Base-by-base conservation (phyloP, 345 rosid genomes). In the Nephelium lappaceum region DNA sequence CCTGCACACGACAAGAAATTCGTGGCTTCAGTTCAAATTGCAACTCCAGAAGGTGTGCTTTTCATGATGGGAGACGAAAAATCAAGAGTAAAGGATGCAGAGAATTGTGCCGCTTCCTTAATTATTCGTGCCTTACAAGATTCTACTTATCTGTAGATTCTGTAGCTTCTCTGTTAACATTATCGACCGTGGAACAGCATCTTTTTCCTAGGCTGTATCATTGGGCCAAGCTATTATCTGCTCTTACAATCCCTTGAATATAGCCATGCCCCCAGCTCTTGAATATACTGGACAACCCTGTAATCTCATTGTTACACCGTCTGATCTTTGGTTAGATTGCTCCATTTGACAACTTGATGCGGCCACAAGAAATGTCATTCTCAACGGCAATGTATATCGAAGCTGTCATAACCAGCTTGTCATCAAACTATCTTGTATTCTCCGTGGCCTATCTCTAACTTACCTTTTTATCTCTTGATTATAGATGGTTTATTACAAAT, bases 51-150 rank as follows among this genome's bases (percentile, higher is more conserved):
- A 27, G 88, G 85, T 25, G 75, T 77, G 16, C 65, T 89, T 18
- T 73, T 11, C 47, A 88, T 86, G 71, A 71, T 0, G 19, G 98
- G 95, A 57, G 93, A 89, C 3, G 88, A 85, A 57, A 85, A 81
- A 73, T 69, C 87, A 0, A 85, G 86, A 81, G 82, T 88, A 5
- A 91, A 81, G 75, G 89, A 91, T 57, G 93, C 97, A 38, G 91
- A 93, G 77, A 89, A 77, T 79, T 94, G 97, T 18, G 89, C 97
- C 5, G 93, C 96, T 53, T 90, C 87, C 69, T 84, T 78, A 11
- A 85, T 95, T 91, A 80, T 92, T 38, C 85, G 76, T 23, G 76
- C 90, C 25, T 76, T 93, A 43, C 84, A 82, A 21, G 83, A 82
- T 27, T 78, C 67, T 2, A 58, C 41, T 43, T 84, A 81, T 71